Evolutionary conservation across 139 green algal species (phyloP).

Genomic region (Micromonas commoda): DNA sequence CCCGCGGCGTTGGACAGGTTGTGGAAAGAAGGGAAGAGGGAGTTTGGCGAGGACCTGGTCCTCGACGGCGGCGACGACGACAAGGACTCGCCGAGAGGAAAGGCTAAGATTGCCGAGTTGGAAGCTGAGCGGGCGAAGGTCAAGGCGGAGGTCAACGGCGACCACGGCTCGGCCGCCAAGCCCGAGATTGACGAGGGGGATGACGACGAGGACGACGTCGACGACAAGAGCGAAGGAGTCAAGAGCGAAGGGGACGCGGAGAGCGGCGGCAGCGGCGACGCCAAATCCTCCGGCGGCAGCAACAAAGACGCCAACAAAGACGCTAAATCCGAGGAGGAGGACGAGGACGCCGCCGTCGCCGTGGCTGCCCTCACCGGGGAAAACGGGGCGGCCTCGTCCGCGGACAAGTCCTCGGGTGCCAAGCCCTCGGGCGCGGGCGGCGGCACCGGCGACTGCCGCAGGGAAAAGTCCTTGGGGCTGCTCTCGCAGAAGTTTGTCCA

Average conservation of each 20-base stretch:
- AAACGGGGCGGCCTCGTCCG: too few species aligned
- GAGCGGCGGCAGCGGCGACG: background rate
- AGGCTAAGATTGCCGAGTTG: too few species aligned
- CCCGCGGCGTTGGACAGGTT: conserved; percentile 23
- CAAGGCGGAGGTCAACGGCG: conserved; percentile 1
- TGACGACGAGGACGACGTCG: background rate
- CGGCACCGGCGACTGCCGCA: conserved; percentile 32
- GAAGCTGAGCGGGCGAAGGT: too few species aligned
- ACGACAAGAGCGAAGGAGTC: background rate
- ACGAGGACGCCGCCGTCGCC: background rate
- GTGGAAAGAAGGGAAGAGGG: conserved; percentile 25
- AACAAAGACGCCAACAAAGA: background rate
- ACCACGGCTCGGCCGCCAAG: background rate
- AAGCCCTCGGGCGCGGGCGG: background rate
- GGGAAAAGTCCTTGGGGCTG: conserved; percentile 52
- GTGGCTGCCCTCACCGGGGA: too few species aligned
- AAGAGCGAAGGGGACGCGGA: background rate
- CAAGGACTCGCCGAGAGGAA: background rate
- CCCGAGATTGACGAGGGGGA: background rate
- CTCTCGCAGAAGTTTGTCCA: conserved; percentile 55
- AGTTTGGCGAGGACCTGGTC: conserved; percentile 22
- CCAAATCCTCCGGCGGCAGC: background rate
- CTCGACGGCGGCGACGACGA: background rate
- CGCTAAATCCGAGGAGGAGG: background rate
- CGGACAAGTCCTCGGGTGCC: background rate